Base-by-base conservation (phyloP, 495 filamentous ascomycete species). In the Hamigera avellanea region DNA sequence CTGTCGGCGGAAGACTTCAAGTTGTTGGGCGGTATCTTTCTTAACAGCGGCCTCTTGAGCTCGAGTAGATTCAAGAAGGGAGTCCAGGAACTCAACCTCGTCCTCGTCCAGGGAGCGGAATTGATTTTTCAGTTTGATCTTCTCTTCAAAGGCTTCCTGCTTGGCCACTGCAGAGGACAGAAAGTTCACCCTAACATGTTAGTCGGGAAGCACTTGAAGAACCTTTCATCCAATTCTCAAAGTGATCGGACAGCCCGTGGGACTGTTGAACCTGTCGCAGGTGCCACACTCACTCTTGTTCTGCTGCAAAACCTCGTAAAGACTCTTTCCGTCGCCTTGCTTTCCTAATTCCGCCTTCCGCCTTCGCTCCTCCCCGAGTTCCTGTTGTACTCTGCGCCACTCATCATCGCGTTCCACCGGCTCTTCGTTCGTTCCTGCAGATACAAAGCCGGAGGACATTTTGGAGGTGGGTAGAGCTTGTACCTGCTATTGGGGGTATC, bases 121-220 rank as follows among this genome's bases (percentile, higher is more conserved):
- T 64, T 96, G 91, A 54, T 96, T 95, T 57, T 81, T 82, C 31
- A 98, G 57, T 41, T 80, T 74, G 39, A 75, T 75, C 44, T 82
- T 80, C 58, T 98, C 93, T 57, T 95, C 89, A 57, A 95, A 94
- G 34, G 85, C 86, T 50, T 93, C 88, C 62, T 96, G 86, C 59
- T 96, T 96, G 44, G 86, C 86, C 53, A 83, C 86, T 91, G 43
- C 15, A 43, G 33, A 30, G 30, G 35, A 42, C 26, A 45, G 33
- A 48, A 44, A 40, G 21, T 48, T 54, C 54, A 56, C 52, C 60
- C 72, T 73, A 57, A 67, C 60, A 73, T 70, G 67, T 78, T 42
- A 78, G 70, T 50, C 49, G 26, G 39, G 36, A 41, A 35, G 14
- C 36, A 36, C 30, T 35, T 15, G 40, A 29, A 30, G 23, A 34